phyloP scores from a whole-genome alignment of 2,329 filamentous ascomycete genomes.

The Daldinia sp. region DNA sequence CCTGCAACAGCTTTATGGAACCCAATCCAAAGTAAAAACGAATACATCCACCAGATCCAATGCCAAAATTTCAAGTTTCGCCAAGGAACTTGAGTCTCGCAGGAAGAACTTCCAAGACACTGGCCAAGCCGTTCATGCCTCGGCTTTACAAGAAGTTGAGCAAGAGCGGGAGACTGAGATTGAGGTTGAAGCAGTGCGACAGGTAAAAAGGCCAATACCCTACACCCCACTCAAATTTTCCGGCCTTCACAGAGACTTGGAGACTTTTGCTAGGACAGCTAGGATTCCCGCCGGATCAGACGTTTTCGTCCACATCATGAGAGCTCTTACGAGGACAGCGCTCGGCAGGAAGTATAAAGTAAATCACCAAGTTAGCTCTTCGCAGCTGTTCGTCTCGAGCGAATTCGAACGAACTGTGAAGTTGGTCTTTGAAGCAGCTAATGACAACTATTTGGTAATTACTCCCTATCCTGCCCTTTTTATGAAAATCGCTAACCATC shows the following conservation, averaged over 20 bases:
- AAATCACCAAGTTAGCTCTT: constrained; percentile 21
- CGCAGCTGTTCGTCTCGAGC: constrained; percentile 49
- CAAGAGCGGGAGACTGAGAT: constrained; percentile 67
- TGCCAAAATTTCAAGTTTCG: constrained; percentile 38
- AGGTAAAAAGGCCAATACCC: constrained; percentile 57
- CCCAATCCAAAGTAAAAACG: constrained; percentile 31
- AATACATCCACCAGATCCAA: constrained; percentile 38
- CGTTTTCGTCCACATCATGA: constrained; percentile 53
- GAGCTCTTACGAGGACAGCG: constrained; percentile 49
- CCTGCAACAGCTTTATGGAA: constrained; percentile 65
- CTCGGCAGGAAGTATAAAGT: constrained; percentile 49
- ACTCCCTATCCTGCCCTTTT: neutral
- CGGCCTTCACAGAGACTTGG: constrained; percentile 57
- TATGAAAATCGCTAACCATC: constrained; percentile 31
- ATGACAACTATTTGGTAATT: constrained; percentile 49
- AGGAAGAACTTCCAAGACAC: constrained; percentile 46
- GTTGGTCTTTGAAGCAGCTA: constrained; percentile 35
- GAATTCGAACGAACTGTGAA: constrained; percentile 60
- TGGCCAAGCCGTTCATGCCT: constrained; percentile 55
- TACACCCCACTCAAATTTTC: constrained; percentile 53
- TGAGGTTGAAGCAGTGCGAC: constrained; percentile 65
- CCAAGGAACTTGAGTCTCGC: constrained; percentile 47
- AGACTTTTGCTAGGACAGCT: constrained; percentile 56
- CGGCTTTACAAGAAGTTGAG: constrained; percentile 67
- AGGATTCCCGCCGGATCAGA: constrained; percentile 48